A percentile compares a stretch with the other conserved stretches of the same genome.
These are phyloP conservation scores for Lachancea kluyveri DNA, from an alignment of 805 yeast species.

Conservation along the genomic window DNA sequence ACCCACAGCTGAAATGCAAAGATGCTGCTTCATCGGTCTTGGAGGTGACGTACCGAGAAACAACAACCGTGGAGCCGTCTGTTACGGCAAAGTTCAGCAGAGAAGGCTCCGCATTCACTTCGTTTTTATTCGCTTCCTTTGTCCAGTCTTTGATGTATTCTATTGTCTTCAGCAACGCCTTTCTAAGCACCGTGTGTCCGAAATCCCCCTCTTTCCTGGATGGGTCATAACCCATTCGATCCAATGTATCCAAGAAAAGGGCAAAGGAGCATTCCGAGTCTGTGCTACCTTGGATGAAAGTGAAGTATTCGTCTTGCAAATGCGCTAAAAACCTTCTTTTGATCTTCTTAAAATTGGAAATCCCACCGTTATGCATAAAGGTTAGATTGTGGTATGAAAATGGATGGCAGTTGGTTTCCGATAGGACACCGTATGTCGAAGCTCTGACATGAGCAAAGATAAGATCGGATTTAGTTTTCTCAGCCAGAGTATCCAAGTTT, in stretches of 20 bases:
- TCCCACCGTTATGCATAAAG: slow-evolving; percentile 98
- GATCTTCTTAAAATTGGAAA: slow-evolving; percentile 64
- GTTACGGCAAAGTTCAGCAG: slow-evolving; percentile 90
- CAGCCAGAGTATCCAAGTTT: slow-evolving; percentile 78
- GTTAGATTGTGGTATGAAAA: slow-evolving; percentile 79
- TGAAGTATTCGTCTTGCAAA: slow-evolving; percentile 72
- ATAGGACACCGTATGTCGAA: slow-evolving; percentile 86
- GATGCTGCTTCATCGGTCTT: slow-evolving; percentile 94
- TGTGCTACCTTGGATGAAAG: slow-evolving; percentile 84
- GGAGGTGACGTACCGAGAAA: slow-evolving; percentile 83
- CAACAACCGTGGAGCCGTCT: slow-evolving; percentile 82
- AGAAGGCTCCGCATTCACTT: slow-evolving; percentile 57
- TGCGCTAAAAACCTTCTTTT: slow-evolving; percentile 69
- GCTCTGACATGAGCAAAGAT: slow-evolving; percentile 97
- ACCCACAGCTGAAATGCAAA: slow-evolving; percentile 88
- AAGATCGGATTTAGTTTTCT: slow-evolving; percentile 74
- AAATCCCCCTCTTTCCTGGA: slow-evolving; percentile 37
- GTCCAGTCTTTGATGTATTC: slow-evolving; percentile 77
- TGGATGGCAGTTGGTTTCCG: slow-evolving; percentile 97
- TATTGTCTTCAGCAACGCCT: slow-evolving; percentile 69
- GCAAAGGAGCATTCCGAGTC: slow-evolving; percentile 97
- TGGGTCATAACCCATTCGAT: slow-evolving; percentile 73
- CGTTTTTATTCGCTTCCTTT: slow-evolving; percentile 42
- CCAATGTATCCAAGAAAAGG: slow-evolving; percentile 69
- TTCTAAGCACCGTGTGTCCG: slow-evolving; percentile 52